phyloP scores from a whole-genome alignment of 1,139 yeast genomes.

The Scheffersomyces insectosa region DNA sequence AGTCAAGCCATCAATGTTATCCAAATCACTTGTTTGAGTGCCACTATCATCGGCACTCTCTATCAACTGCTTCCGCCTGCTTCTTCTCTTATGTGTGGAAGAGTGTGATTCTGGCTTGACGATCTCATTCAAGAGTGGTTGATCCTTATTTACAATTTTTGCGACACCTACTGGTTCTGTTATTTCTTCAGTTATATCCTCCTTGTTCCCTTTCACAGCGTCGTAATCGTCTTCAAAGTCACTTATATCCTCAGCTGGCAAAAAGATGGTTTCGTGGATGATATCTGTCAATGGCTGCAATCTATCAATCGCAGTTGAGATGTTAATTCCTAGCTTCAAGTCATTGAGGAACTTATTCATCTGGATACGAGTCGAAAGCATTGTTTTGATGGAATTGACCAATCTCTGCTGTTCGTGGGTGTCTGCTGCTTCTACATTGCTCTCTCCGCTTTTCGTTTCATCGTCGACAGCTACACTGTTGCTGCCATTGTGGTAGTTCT shows the following conservation, averaged over 20 bases:
- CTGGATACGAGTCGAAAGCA: conserved; percentile 45
- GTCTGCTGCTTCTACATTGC: conserved; percentile 2
- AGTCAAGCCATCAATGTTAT: conserved; percentile 38
- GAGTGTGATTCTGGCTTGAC: conserved; percentile 39
- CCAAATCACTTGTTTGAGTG: conserved; percentile 36
- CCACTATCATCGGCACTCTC: conserved; percentile 20
- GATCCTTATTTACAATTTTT: conserved; percentile 46
- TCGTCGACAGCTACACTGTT: conserved; percentile 4
- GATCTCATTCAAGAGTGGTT: conserved; percentile 53
- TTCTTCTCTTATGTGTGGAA: background rate
- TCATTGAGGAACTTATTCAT: conserved; percentile 52
- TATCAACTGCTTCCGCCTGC: conserved; percentile 2
- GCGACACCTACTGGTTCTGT: conserved; percentile 61
- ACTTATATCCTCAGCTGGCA: conserved; percentile 49
- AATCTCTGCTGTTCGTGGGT: conserved; percentile 11
- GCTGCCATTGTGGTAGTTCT: conserved; percentile 2
- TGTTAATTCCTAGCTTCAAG: conserved; percentile 51
- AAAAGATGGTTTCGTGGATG: conserved; percentile 47
- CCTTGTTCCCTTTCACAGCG: conserved; percentile 1
- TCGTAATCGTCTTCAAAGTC: conserved; percentile 26
- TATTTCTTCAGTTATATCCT: conserved; percentile 14
- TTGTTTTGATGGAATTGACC: conserved; percentile 36
- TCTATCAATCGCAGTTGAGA: conserved; percentile 55
- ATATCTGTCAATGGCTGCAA: conserved; percentile 57
- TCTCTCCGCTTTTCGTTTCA: background rate